Base-by-base conservation (phyloP, 345 rosid genomes). In the Gossypioides kirkii region DNA sequence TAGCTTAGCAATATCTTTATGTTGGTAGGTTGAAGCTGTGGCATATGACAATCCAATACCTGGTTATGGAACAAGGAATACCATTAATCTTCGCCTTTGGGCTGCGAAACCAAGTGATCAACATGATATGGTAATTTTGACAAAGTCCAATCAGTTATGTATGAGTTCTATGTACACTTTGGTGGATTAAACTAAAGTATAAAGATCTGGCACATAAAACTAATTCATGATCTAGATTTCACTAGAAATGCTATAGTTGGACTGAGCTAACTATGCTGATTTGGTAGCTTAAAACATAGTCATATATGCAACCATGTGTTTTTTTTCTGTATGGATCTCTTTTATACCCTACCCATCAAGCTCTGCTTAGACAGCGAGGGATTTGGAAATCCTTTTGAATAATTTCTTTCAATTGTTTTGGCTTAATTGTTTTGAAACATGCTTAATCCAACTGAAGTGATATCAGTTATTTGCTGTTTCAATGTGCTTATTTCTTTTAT, bases 21-120 rank as follows among this genome's bases (percentile, higher is more conserved):
- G 56, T 47, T 75, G 74, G 23, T 76, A 82, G 85, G 87, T 84
- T 76, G 84, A 82, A 72, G 87, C 86, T 63, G 85, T 84, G 70
- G 87, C 85, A 46, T 84, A 84, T 70, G 87, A 84, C 82, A 80
- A 80, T 74, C 87, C 87, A 55, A 80, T 84, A 70, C 87, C 87
- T 62, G 87, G 87, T 55, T 82, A 80, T 80, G 86, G 84, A 74
- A 84, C 87, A 78, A 80, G 85, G 71, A 84, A 78, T 66, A 82
- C 87, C 4, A 78, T 81, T 47, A 82, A 75, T 69, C 84, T 84
- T 23, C 87, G 87, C 55, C 84, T 84, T 22, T 84, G 87, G 84
- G 62, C 87, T 71, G 84, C 85, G 10, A 84, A 84, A 72, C 85
- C 85, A 74, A 84, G 86, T 64, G 86, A 79, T 74, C 79, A 67